Evolutionary conservation across 169 alveolate species (phyloP).

Genomic region (Plasmodium gallinaceum): DNA sequence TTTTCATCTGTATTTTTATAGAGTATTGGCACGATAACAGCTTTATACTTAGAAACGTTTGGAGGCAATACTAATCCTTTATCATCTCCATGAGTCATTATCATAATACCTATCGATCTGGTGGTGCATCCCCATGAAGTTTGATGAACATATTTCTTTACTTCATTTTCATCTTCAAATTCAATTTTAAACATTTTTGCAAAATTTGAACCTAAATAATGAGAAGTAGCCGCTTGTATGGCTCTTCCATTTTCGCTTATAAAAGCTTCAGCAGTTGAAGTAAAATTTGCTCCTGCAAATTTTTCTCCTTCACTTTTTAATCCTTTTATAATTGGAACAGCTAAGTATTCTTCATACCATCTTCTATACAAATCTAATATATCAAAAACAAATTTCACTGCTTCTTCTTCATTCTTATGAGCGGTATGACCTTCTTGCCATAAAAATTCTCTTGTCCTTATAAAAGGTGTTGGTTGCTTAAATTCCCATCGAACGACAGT

Average conservation of each 20-base stretch:
- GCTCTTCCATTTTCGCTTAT: slow-evolving; percentile 99
- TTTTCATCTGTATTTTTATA: slow-evolving; percentile 83
- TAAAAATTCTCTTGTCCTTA: slow-evolving; percentile 99
- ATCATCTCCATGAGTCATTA: slow-evolving; percentile 98
- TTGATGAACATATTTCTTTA: slow-evolving; percentile 94
- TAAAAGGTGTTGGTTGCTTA: slow-evolving; percentile 99
- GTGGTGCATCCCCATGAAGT: slow-evolving; percentile 99
- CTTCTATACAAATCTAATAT: slow-evolving; percentile 92
- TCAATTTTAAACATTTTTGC: slow-evolving; percentile 98
- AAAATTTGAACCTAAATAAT: slow-evolving; percentile 98
- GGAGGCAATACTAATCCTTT: slow-evolving; percentile 99
- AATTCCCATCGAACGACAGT: slow-evolving; percentile 99
- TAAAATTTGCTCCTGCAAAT: slow-evolving; percentile 99
- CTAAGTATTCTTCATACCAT: slow-evolving; percentile 96
- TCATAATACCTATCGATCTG: slow-evolving; percentile 96
- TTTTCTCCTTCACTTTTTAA: slow-evolving; percentile 97
- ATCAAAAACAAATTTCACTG: slow-evolving; percentile 92
- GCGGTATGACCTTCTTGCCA: slow-evolving; percentile 99
- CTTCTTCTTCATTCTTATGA: slow-evolving; percentile 97
- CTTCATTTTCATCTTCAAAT: slow-evolving; percentile 92
- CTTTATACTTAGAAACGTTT: slow-evolving; percentile 96
- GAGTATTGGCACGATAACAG: slow-evolving; percentile 95
- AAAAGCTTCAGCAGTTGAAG: slow-evolving; percentile 97
- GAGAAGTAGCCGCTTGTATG: slow-evolving; percentile 99
- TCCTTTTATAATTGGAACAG: slow-evolving; percentile 99